phyloP scores from a whole-genome alignment of 805 yeast genomes.

The Yamadazyma takamatsuzukensis region DNA sequence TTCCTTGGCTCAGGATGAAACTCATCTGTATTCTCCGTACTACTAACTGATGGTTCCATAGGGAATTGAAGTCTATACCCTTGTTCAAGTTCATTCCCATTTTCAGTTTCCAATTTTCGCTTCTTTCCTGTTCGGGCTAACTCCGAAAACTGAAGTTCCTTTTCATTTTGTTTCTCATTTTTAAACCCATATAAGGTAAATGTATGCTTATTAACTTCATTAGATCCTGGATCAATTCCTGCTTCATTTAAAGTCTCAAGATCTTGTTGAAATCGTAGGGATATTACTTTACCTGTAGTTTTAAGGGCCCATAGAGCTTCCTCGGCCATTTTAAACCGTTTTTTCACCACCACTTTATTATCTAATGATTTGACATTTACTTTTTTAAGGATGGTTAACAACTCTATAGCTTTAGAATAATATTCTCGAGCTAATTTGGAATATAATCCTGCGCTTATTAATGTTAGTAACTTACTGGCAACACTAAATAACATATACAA shows the following conservation, averaged over 20 bases:
- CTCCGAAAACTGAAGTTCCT: constrained; percentile 10
- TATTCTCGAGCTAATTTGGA: constrained; percentile 20
- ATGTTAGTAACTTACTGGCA: constrained; percentile 38
- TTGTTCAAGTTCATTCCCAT: constrained; percentile 1
- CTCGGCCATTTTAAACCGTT: constrained; percentile 48
- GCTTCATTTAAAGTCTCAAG: constrained; percentile 30
- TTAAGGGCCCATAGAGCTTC: constrained; percentile 64
- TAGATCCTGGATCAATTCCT: constrained; percentile 54
- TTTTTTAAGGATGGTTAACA: constrained; percentile 20
- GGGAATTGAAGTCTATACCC: neutral
- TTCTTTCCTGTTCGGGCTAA: constrained; percentile 10
- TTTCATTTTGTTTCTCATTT: constrained; percentile 2
- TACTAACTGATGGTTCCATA: neutral
- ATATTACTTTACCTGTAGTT: constrained; percentile 49
- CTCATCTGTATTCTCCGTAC: constrained; percentile 1
- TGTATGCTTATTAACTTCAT: constrained; percentile 44
- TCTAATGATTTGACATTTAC: constrained; percentile 28
- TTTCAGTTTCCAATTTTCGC: constrained; percentile 1
- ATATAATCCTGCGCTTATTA: constrained; percentile 41
- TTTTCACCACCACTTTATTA: constrained; percentile 27
- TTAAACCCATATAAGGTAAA: constrained; percentile 45
- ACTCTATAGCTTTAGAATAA: constrained; percentile 20
- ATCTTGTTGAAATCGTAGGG: constrained; percentile 44
- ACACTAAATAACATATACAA: constrained; percentile 43
- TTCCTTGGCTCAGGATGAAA: constrained; percentile 13